Percentiles rank a stretch among this genome's conserved stretches.
Conservation (phyloP, 2,329 filamentous ascomycete species). For the Didymella lethalis region DNA sequence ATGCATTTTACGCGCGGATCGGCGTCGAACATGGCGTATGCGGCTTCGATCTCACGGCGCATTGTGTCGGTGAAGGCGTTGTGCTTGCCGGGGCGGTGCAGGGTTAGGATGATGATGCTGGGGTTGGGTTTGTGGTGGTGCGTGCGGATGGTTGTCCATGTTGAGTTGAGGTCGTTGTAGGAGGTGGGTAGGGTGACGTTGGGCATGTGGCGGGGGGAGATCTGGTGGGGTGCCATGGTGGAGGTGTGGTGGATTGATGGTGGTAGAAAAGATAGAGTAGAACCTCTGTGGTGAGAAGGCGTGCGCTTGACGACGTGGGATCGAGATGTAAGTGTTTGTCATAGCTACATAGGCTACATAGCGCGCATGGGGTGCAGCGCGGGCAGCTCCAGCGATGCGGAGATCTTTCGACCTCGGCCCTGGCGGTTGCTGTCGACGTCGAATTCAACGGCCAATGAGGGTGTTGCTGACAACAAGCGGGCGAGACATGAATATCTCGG, state of each 20-base stretch:
- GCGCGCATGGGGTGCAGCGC: conserved; percentile 2
- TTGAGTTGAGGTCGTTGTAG: conserved; percentile 52
- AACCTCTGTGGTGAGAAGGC: too few species aligned
- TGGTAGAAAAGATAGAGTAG: too few species aligned
- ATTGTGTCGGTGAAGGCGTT: conserved; percentile 75
- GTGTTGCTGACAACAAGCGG: conserved; percentile 11
- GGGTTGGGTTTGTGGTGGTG: conserved; percentile 56
- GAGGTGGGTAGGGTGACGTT: conserved; percentile 44
- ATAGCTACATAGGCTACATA: conserved; percentile 17
- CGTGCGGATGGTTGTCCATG: conserved; percentile 48
- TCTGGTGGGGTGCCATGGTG: conserved; percentile 24
- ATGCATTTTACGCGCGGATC: conserved; percentile 64
- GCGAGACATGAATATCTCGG: not conserved
- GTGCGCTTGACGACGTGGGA: not conserved
- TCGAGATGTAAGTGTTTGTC: conserved; percentile 1
- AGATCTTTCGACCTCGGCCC: conserved; percentile 13
- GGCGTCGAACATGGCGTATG: conserved; percentile 61
- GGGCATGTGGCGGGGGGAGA: conserved; percentile 32
- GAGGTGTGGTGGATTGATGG: not conserved
- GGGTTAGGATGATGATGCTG: conserved; percentile 66
- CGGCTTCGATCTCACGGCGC: conserved; percentile 66
- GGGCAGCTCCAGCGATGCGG: conserved; percentile 12
- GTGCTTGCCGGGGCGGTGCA: conserved; percentile 70
- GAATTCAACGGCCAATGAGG: conserved; percentile 10
- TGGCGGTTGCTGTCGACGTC: conserved; percentile 16